Conservation (phyloP, 306 rosid genomes). For the Abrus precatorius region DNA sequence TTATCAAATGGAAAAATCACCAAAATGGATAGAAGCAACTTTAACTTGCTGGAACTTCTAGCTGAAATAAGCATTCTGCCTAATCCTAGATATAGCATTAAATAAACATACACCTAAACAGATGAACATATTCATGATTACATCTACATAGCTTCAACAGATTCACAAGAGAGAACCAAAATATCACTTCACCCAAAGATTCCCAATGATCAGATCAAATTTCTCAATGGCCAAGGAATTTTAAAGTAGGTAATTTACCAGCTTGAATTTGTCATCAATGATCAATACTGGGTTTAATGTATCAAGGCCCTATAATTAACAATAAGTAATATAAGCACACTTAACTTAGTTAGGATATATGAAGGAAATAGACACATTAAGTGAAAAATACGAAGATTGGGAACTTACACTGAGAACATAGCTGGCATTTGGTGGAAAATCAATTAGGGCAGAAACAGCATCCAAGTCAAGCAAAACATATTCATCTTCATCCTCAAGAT, state of each 20-base stretch:
- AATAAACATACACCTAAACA: slow-evolving; percentile 28
- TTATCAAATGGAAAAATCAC: slow-evolving; percentile 1
- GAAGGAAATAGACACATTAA: background rate
- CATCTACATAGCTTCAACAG: slow-evolving; percentile 17
- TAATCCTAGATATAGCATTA: background rate
- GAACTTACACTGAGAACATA: slow-evolving; percentile 74
- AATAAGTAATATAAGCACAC: slow-evolving; percentile 40
- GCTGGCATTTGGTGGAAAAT: slow-evolving; percentile 74
- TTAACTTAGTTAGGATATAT: background rate
- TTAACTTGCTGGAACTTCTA: slow-evolving; percentile 33
- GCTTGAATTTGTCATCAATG: slow-evolving; percentile 70
- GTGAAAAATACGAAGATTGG: background rate
- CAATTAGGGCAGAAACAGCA: slow-evolving; percentile 58
- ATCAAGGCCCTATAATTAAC: slow-evolving; percentile 72
- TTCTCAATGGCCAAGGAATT: background rate
- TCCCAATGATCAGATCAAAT: slow-evolving; percentile 32
- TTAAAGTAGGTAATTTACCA: slow-evolving; percentile 62
- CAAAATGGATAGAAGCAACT: slow-evolving; percentile 5
- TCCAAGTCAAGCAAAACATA: slow-evolving; percentile 78
- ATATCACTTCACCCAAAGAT: background rate
- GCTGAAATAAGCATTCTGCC: slow-evolving; percentile 29
- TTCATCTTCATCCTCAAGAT: slow-evolving; percentile 66
- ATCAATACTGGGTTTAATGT: slow-evolving; percentile 75
- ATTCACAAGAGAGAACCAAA: slow-evolving; percentile 39
- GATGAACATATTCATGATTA: slow-evolving; percentile 3